Percentiles rank a stretch among this genome's conserved stretches.
These are phyloP conservation scores for Phytophthora rubi DNA, from an alignment of 352 stramenopile species.

Conservation along the genomic window DNA sequence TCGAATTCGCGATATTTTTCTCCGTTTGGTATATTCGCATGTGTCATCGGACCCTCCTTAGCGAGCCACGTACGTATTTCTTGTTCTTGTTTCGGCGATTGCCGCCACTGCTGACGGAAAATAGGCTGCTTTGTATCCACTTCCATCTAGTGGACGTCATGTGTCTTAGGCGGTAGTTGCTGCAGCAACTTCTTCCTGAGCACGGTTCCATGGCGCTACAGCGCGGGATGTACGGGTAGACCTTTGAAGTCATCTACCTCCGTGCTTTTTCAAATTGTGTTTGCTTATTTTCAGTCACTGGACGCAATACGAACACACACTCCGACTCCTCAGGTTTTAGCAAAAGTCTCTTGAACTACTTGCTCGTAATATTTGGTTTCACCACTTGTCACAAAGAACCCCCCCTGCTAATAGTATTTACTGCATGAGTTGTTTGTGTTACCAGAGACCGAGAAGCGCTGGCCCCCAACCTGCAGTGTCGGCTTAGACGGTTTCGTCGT, in stretches of 20 bases:
- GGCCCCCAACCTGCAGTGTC: not conserved
- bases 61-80: not conserved
- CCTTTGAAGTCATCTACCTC: too few species aligned
- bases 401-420: not conserved
- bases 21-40: not conserved
- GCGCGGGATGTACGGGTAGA: too few species aligned
- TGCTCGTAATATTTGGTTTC: not conserved
- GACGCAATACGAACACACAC: too few species aligned
- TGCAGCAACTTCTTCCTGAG: too few species aligned
- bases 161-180: too few species aligned
- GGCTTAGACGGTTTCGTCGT: too few species aligned
- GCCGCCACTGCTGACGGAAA: conserved; percentile 1
- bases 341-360: not conserved
- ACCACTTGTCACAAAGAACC: not conserved
- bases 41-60: not conserved
- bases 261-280: too few species aligned
- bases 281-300: too few species aligned
- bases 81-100: too few species aligned
- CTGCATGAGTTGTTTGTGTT: not conserved
- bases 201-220: too few species aligned
- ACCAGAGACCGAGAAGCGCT: not conserved
- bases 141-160: too few species aligned
- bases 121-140: too few species aligned
- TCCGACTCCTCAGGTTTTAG: not conserved
- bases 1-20: not conserved